Conservation (phyloP, 192 early-diverging fungal genomes). For the Entomortierella lignicola region DNA sequence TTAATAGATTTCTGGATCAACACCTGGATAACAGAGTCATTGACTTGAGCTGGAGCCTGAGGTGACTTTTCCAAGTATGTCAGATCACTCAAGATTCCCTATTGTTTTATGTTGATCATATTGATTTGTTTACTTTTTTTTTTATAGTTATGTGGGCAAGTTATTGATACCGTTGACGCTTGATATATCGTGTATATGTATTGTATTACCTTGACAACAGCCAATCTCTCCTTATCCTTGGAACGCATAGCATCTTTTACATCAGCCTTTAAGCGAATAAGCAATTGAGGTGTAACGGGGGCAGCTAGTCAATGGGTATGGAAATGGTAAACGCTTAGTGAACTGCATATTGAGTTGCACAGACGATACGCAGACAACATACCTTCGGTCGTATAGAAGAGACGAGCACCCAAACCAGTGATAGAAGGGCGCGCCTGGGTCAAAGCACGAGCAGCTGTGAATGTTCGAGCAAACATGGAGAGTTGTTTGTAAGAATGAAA, state of each 20-base stretch:
- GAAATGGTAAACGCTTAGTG: background rate
- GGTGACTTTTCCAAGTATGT: slow-evolving; percentile 81
- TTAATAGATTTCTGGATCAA: slow-evolving; percentile 87
- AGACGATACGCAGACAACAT: background rate
- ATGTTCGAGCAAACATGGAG: slow-evolving; percentile 34
- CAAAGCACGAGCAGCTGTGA: slow-evolving; percentile 16
- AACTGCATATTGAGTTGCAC: too few species aligned
- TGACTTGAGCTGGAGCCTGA: slow-evolving; percentile 53
- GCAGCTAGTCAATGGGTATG: slow-evolving; percentile 13
- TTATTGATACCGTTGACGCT: too few species aligned
- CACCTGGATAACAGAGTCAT: slow-evolving; percentile 69
- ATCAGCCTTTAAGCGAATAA: slow-evolving; percentile 73
- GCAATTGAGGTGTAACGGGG: slow-evolving; percentile 34
- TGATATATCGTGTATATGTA: background rate
- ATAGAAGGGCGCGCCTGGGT: slow-evolving; percentile 4
- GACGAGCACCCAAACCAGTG: slow-evolving; percentile 5
- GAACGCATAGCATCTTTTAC: slow-evolving; percentile 84
- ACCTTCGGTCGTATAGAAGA: slow-evolving; percentile 45
- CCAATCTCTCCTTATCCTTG: slow-evolving; percentile 70
- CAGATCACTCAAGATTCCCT: slow-evolving; percentile 83
- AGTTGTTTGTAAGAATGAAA: background rate
- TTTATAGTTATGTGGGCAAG: too few species aligned
- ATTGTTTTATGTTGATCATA: slow-evolving; percentile 56
- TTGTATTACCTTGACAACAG: slow-evolving; percentile 49
- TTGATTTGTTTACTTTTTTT: too few species aligned